phyloP scores from a whole-genome alignment of 768 basidiomycete species.

The Tulasnella sp. region DNA sequence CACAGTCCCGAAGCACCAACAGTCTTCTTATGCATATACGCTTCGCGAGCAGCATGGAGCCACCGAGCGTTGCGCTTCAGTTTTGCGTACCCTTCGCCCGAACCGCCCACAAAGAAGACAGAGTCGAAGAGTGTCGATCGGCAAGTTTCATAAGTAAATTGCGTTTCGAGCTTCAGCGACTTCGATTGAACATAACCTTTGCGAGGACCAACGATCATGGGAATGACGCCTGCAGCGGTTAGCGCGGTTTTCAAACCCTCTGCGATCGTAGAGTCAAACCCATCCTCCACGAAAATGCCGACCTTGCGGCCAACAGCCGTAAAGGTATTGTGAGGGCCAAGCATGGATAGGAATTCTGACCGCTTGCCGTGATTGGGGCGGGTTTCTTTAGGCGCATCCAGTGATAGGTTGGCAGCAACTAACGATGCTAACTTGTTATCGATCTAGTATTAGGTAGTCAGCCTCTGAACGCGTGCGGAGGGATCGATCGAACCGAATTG shows the following conservation, averaged over 20 bases:
- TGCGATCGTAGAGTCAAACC: conserved; percentile 52
- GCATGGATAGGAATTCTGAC: conserved; percentile 12
- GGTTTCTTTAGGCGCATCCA: conserved; percentile 39
- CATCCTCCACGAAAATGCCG: conserved; percentile 64
- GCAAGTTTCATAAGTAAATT: conserved; percentile 65
- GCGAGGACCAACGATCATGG: conserved; percentile 52
- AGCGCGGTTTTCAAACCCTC: conserved; percentile 44
- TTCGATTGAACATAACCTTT: conserved; percentile 42
- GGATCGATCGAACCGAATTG: conserved; percentile 26
- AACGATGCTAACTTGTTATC: conserved; percentile 57
- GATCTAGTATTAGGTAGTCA: conserved; percentile 32
- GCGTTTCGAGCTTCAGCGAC: conserved; percentile 32
- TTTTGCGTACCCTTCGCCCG: conserved; percentile 37
- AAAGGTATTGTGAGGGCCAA: conserved; percentile 23
- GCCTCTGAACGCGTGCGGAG: background rate
- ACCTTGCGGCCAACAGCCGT: conserved; percentile 47
- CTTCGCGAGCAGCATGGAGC: conserved; percentile 74
- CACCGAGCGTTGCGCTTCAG: conserved; percentile 52
- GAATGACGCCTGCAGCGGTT: conserved; percentile 40
- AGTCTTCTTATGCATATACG: conserved; percentile 75
- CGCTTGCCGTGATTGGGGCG: conserved; percentile 45
- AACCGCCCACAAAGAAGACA: conserved; percentile 61
- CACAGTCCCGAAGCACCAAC: conserved; percentile 57
- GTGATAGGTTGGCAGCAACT: conserved; percentile 55
- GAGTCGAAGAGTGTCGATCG: conserved; percentile 80